phyloP scores from a whole-genome alignment of 2,329 filamentous ascomycete species.

The Rosellinia necatrix region DNA sequence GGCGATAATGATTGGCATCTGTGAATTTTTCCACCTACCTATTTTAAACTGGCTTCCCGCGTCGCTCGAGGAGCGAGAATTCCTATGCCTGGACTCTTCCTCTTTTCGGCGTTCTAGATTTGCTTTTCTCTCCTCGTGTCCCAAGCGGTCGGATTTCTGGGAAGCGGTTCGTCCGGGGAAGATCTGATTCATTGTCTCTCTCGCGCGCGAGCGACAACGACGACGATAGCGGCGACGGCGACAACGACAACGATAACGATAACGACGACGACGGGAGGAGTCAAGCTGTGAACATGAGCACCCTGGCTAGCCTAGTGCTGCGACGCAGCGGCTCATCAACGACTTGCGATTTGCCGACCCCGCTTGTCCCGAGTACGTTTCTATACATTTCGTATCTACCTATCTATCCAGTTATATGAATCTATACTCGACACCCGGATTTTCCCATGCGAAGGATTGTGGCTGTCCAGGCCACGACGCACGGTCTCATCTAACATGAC shows the following conservation, averaged over 20 bases:
- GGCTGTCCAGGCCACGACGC: background rate
- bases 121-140: too few relatives aligned
- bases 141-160: too few relatives aligned
- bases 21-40: constrained; percentile 4
- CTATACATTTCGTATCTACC: background rate
- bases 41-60: background rate
- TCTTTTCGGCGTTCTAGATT: background rate
- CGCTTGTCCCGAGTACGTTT: constrained; percentile 22
- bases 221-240: too few relatives aligned
- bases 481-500: background rate
- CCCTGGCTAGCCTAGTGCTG: background rate
- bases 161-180: too few relatives aligned
- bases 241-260: too few relatives aligned
- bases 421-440: background rate
- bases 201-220: too few relatives aligned
- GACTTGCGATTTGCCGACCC: constrained; percentile 17
- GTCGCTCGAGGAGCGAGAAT: background rate
- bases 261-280: background rate
- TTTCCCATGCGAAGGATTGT: background rate
- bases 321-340: background rate
- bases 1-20: too few relatives aligned
- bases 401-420: too few relatives aligned
- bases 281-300: constrained; percentile 11
- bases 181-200: too few relatives aligned
- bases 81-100: background rate